Evolutionary conservation across 2,329 filamentous ascomycete genomes (phyloP), one percentile per base, ranked within the genome.

Genomic region (Colletotrichum falcatum): DNA sequence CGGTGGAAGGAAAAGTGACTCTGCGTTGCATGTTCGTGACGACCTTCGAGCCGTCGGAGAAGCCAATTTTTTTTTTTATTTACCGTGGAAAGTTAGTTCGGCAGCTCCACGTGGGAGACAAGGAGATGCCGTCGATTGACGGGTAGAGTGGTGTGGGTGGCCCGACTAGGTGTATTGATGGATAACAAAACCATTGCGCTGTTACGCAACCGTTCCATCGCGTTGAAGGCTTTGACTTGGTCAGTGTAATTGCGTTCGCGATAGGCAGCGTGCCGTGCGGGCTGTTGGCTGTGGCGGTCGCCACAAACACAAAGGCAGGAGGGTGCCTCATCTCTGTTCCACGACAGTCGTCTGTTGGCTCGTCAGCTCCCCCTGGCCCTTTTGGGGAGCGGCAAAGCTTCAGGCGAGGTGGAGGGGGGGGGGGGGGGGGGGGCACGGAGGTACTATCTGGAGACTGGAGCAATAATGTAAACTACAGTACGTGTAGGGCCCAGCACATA

Each of bases 21-120:
- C 23, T 48, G 37, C 18, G 14, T 7, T 20, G n/a, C 26, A 59
- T 30, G 11, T 33, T 46, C 37, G 30, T 46, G 39, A 12, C 18
- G 9, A 37, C 33, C 11, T 44, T 30, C n/a, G 35, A 54, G 49
- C 39, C n/a, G 39, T 61, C 56, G 55, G 26, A 48, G 28, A 65
- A 56, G 62, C 63, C 49, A 53, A 26, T 30, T 26, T 28, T 16
- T 16, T 3, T 7, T 7, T 26, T 28, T 16, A 4, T 3, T 7
- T 7, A 5, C 44, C 42, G 20, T 46, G 48, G 56, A 66, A 58
- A 63, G 51, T 37, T 67, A 67, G 56, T 58, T 33, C 55, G 42
- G 46, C 23, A 26, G 46, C 46, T 62, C 67, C 67, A 70, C 67
- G 67, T 70, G 67, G 67, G 37, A 67, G 35, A 67, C 67, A 70